These are phyloP conservation scores for Malassezia yamatoensis DNA, from an alignment of 1,284 basidiomycete genomes.

Conservation along the genomic window DNA sequence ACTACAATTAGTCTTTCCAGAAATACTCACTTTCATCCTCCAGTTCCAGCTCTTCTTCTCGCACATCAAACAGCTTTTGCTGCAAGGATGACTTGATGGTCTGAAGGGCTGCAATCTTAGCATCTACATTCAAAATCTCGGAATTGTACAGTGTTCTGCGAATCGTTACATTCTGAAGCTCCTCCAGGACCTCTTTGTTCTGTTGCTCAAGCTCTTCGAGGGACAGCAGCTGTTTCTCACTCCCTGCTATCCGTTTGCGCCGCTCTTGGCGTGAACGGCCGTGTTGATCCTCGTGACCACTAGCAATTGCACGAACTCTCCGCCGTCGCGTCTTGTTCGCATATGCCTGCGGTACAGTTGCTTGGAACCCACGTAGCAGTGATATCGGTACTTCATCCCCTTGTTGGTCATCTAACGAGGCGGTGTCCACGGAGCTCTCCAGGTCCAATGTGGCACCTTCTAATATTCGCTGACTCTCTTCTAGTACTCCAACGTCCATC, in stretches of 20 bases:
- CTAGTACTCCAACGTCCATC: constrained; percentile 38
- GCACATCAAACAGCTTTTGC: constrained; percentile 69
- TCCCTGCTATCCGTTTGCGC: not conserved
- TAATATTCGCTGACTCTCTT: constrained; percentile 42
- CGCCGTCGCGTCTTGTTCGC: constrained; percentile 32
- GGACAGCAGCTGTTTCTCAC: constrained; percentile 16
- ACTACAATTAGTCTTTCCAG: not conserved
- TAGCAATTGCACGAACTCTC: constrained; percentile 21
- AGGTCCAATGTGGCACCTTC: constrained; percentile 27
- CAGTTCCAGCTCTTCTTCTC: constrained; percentile 89
- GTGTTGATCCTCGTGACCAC: not conserved
- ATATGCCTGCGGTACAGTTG: constrained; percentile 37
- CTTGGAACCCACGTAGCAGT: constrained; percentile 44
- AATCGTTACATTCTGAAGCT: constrained; percentile 36
- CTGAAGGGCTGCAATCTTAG: constrained; percentile 60
- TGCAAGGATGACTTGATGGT: constrained; percentile 70
- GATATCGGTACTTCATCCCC: constrained; percentile 29
- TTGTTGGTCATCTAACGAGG: constrained; percentile 3
- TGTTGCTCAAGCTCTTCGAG: constrained; percentile 42
- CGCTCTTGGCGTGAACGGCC: constrained; percentile 10
- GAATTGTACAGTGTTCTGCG: constrained; percentile 25
- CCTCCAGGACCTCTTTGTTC: constrained; percentile 34
- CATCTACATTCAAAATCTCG: constrained; percentile 30
- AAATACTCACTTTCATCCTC: constrained; percentile 58
- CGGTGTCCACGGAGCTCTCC: constrained; percentile 14